Base-by-base conservation (phyloP, 139 green algal genomes). In the Edaphochlamys debaryana region DNA sequence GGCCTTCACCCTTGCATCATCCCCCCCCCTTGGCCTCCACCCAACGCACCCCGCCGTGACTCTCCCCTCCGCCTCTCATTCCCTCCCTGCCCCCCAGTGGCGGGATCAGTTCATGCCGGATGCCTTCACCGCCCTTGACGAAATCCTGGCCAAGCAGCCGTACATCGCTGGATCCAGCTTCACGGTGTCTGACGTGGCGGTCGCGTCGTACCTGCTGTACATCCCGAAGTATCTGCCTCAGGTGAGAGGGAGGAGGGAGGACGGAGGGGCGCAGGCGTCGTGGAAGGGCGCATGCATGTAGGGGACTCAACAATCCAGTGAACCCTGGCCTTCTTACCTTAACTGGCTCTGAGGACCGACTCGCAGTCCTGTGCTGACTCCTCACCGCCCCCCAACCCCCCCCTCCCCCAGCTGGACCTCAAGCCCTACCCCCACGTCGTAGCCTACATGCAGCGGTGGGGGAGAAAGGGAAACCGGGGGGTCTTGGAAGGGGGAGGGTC, bases 171-270 rank as follows among this genome's bases (percentile, higher is more conserved):
- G 82, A 13, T 36, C 64, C 23, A 30, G 36, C 4, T 88, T 90
- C 87, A 82, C 36, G 41, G 79, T 90, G 37, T 32, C n/a, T 1
- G 87, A 90, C 22, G 87, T 90, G 58, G 60, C 73, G 29, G 79
- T 85, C 36, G 79, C 69, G 48, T 40, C 81, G 1, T 90, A 87
- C 77, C 82, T 90, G 69, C 76, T 87, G 34, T 90, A 87, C 81
- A 86, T 90, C 36, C 86, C 86, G 2, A 76, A 69, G 4, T 83
- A 86, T 40, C 42, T 85, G 25, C 86, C 86, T 7, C 36, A 85
- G 58, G 69, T 84, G 45, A n/a, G n/a, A n/a, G n/a, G n/a, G n/a
- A n/a, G n/a, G n/a, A n/a, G n/a, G n/a, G n/a, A n/a, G n/a, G n/a
- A n/a, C n/a, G n/a, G n/a, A n/a, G n/a, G n/a, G n/a, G n/a, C n/a